Evolutionary conservation across 495 filamentous ascomycete species (phyloP).

Genomic region (Pyrenula massariospora): DNA sequence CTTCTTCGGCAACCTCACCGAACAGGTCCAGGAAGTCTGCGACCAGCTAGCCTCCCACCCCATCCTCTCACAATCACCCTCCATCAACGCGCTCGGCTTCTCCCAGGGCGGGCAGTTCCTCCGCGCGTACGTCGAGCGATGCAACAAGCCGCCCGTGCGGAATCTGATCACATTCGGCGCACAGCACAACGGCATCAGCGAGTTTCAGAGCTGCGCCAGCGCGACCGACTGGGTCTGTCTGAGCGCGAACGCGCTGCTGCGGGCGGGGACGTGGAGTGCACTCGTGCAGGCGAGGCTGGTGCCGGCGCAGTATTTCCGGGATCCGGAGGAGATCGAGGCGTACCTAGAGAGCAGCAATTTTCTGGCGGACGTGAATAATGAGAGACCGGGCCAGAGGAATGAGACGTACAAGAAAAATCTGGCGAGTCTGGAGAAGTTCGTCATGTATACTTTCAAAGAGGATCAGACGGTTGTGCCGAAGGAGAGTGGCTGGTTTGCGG

Average conservation of each 20-base stretch:
- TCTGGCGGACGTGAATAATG: constrained; percentile 98
- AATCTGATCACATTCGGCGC: constrained; percentile 85
- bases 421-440: constrained; percentile 58
- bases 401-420: constrained; percentile 61
- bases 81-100: constrained; percentile 86
- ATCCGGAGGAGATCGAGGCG: constrained; percentile 52
- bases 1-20: constrained; percentile 83
- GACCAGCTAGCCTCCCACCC: constrained; percentile 62
- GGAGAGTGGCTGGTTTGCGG: constrained; percentile 84
- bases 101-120: constrained; percentile 95
- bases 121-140: constrained; percentile 83
- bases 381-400: constrained; percentile 60
- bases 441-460: constrained; percentile 82
- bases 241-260: constrained; percentile 59
- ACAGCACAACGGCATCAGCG: constrained; percentile 85
- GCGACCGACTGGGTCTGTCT: constrained; percentile 69
- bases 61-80: constrained; percentile 66
- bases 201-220: constrained; percentile 57
- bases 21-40: constrained; percentile 72
- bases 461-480: constrained; percentile 82
- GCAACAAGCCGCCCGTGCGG: constrained; percentile 67
- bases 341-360: constrained; percentile 84
- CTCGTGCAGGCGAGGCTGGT: constrained; percentile 70
- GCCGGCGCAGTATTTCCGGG: constrained; percentile 90
- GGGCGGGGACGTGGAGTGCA: constrained; percentile 59